Base-by-base conservation (phyloP, 139 green algal species). In the Coccomyxa sp. region DNA sequence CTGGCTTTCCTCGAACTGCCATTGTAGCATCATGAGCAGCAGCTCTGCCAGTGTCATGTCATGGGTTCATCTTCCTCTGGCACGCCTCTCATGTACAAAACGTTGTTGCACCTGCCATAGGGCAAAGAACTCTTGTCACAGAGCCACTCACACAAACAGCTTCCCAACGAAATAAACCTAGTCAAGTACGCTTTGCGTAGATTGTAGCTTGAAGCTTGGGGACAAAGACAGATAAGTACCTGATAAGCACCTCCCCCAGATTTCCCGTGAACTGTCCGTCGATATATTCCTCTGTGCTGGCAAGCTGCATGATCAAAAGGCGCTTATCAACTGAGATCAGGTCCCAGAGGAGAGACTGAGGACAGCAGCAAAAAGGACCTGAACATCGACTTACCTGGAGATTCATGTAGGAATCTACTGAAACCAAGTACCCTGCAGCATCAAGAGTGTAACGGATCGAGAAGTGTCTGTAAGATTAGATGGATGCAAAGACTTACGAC, bases 231-330 rank as follows among this genome's bases (percentile, higher is more conserved):
- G 71, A 25, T 45, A n/a, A 30, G 28, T 79, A 95, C 89, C 94
- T 88, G 30, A 98, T 98, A 57, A 98, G 86, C 18, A 97, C 95
- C 88, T 99, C 96, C 0, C 96, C 96, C 58, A 99, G 88, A 76
- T 96, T 95, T 59, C 96, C 96, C 12, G 92, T 95, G 57, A 95
- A 97, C 83, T 98, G 88, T 10, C 95, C 96, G 81, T 99, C 96
- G 57, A 99, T 95, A 85, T 91, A 98, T 88, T 99, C 96, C 86
- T 99, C 96, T 30, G 95, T 98, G 88, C 89, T 98, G 27, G 96
- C 96, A 59, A 99, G 90, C 90, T 98, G 93, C 45, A 89, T 21
- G 51, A 66, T 59, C 82, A 67, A 75, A 51, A 51, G 7, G 38
- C 38, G 38, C 38, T 51, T 51, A 51, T 51, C 38, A 51, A 51